These are phyloP conservation scores for Arbutus unedo DNA, from an alignment of 148 eudicot species.

Conservation along the genomic window DNA sequence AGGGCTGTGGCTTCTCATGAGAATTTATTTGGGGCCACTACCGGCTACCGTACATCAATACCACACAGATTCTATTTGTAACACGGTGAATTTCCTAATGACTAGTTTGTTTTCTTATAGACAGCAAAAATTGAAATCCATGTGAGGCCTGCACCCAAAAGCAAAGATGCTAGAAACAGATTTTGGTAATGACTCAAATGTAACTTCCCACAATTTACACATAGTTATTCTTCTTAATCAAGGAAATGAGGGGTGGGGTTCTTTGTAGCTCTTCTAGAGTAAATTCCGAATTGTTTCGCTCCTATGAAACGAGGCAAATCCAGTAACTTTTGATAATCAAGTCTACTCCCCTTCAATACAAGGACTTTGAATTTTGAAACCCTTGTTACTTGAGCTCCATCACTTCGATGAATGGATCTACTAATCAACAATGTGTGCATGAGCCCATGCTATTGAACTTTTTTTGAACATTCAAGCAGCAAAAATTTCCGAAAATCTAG, in stretches of 20 bases:
- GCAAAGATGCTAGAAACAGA: background rate
- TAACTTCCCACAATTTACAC: background rate
- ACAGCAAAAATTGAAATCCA: background rate
- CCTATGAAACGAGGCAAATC: background rate
- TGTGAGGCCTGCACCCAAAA: background rate
- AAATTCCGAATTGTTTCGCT: background rate
- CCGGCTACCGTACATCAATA: background rate
- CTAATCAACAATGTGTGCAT: background rate
- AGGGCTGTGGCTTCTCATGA: background rate
- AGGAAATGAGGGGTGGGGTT: too few species aligned
- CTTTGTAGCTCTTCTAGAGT: background rate
- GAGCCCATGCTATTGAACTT: background rate
- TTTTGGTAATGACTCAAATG: background rate
- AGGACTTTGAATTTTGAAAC: background rate
- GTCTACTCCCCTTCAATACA: background rate
- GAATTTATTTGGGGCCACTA: background rate
- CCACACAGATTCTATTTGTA: background rate
- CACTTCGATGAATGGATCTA: background rate
- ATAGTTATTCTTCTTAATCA: background rate
- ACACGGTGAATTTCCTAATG: background rate
- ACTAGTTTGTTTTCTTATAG: background rate
- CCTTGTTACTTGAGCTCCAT: background rate
- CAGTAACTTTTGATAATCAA: background rate
- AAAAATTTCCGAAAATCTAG: background rate
- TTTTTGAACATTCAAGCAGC: background rate